These are phyloP conservation scores for Lepidium africanum DNA, from an alignment of 345 rosid species.

Conservation along the genomic window DNA sequence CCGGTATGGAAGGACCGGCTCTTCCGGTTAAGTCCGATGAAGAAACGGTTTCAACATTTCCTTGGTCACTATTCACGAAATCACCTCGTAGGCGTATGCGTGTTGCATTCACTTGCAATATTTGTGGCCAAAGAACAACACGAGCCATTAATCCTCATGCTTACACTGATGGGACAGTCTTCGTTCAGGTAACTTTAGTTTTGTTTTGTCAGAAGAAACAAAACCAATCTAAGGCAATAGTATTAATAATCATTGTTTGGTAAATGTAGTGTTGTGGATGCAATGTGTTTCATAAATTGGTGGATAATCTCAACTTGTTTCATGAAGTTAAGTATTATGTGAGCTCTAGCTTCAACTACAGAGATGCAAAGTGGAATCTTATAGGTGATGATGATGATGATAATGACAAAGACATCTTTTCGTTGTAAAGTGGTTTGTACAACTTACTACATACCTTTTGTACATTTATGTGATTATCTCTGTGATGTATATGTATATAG, in stretches of 20 bases:
- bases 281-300: conserved; percentile 85
- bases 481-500: conserved; percentile 33
- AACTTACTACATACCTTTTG: conserved; percentile 9
- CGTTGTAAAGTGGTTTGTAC: conserved; percentile 32
- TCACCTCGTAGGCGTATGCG: conserved; percentile 93
- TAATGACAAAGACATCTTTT: conserved; percentile 26
- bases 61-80: conserved; percentile 89
- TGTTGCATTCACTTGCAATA: conserved; percentile 87
- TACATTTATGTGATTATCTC: conserved; percentile 31
- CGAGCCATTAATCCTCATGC: conserved; percentile 91
- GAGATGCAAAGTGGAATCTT: conserved; percentile 51
- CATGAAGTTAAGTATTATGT: conserved; percentile 83
- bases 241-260: not conserved
- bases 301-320: conserved; percentile 89
- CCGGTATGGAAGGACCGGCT: conserved; percentile 92
- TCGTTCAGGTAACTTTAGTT: conserved; percentile 54
- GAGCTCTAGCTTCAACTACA: conserved; percentile 53
- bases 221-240: too few relatives aligned
- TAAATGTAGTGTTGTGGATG: conserved; percentile 79
- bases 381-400: conserved; percentile 35
- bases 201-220: too few relatives aligned
- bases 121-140: conserved; percentile 87
- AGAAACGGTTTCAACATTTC: conserved; percentile 68
- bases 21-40: conserved; percentile 48
- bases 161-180: conserved; percentile 88